These are phyloP conservation scores for Pholiota molesta DNA, from an alignment of 768 basidiomycete genomes.

Conservation along the genomic window DNA sequence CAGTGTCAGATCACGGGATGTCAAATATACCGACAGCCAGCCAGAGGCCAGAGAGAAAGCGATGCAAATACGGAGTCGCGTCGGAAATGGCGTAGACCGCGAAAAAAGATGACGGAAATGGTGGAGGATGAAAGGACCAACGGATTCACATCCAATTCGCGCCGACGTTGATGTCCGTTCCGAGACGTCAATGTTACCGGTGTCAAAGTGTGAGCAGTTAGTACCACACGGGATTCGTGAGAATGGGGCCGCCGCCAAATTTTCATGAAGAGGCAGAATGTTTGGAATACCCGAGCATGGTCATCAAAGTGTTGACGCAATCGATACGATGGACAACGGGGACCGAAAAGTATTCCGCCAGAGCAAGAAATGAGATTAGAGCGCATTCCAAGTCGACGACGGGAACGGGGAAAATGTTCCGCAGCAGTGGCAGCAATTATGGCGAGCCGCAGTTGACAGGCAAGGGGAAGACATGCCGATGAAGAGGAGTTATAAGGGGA, in stretches of 20 bases:
- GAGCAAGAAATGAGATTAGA: background rate
- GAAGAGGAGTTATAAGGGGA: background rate
- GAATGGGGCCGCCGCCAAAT: background rate
- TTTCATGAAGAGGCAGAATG: background rate
- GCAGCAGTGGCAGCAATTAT: background rate
- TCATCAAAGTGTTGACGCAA: background rate
- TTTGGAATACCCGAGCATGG: background rate
- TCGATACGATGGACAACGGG: background rate
- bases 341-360: background rate
- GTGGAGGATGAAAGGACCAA: background rate
- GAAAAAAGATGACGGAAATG: background rate
- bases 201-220: background rate
- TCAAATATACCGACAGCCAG: constrained; percentile 10
- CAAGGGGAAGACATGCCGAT: too few species aligned
- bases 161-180: background rate
- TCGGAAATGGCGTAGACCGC: background rate
- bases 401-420: background rate
- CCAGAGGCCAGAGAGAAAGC: background rate
- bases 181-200: background rate
- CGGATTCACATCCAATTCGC: background rate
- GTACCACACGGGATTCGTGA: background rate
- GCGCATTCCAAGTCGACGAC: background rate
- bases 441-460: background rate
- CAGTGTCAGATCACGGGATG: constrained; percentile 20
- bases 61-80: background rate